Evolutionary conservation across 2,329 filamentous ascomycete genomes (phyloP).

Genomic region (Paecilomyces formosus): DNA sequence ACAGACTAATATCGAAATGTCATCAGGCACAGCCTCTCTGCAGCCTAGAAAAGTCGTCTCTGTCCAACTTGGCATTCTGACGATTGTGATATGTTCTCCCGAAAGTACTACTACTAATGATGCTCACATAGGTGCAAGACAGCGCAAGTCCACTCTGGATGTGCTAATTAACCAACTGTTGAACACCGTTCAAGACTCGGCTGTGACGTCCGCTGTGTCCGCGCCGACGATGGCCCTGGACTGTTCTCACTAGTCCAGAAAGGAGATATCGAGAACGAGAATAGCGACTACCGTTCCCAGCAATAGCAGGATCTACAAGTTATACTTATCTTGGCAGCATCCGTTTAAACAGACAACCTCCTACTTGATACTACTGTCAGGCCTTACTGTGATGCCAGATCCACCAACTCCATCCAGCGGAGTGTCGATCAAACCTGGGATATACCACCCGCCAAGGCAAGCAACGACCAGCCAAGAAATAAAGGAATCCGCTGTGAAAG

Average conservation of each 20-base stretch:
- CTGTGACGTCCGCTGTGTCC: background rate
- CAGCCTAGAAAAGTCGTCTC: background rate
- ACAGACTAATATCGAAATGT: background rate
- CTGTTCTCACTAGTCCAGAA: no score
- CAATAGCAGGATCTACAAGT: no score
- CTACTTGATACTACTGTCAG: no score
- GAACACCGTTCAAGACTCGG: background rate
- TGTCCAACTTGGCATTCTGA: background rate
- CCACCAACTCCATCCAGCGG: background rate
- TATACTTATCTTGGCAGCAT: no score
- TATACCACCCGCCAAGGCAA: background rate
- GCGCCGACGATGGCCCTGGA: no score
- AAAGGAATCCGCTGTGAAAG: background rate
- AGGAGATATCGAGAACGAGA: no score
- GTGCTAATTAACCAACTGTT: background rate
- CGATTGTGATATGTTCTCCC: background rate
- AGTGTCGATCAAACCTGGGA: background rate
- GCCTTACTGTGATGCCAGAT: no score
- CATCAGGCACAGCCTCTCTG: background rate
- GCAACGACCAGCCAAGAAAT: background rate
- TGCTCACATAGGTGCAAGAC: background rate
- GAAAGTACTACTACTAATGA: background rate
- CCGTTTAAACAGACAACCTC: no score
- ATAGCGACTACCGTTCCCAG: no score
- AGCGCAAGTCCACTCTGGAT: background rate